Percentiles rank a stretch among this genome's conserved stretches.
phyloP scores from a whole-genome alignment of 1,284 basidiomycete genomes.

The Anthracocystis walkeri region DNA sequence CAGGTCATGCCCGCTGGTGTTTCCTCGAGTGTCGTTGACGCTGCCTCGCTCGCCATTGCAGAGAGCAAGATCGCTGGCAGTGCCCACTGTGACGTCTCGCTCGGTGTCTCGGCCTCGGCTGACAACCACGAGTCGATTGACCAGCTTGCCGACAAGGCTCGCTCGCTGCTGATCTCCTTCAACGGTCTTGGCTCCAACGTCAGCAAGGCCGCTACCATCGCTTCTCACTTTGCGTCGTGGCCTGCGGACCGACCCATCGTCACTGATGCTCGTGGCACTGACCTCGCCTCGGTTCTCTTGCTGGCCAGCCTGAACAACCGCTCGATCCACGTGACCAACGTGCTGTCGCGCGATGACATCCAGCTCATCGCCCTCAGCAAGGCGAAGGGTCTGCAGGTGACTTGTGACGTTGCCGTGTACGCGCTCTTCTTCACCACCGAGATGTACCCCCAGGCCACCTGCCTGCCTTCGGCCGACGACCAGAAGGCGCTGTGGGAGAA shows the following conservation, averaged over 20 bases:
- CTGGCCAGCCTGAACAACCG: conserved; percentile 91
- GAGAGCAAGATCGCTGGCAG: conserved; percentile 63
- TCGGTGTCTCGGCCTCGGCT: conserved; percentile 61
- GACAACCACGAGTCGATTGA: conserved; percentile 52
- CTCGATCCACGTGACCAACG: conserved; percentile 92
- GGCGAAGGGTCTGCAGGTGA: conserved; percentile 91
- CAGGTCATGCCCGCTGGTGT: conserved; percentile 58
- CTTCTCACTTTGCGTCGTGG: conserved; percentile 91
- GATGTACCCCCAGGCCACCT: conserved; percentile 73
- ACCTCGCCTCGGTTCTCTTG: conserved; percentile 91
- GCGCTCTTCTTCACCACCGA: conserved; percentile 88
- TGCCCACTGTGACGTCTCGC: conserved; percentile 64
- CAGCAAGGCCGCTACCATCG: conserved; percentile 73
- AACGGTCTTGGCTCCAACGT: conserved; percentile 53
- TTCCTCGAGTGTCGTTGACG: conserved; percentile 47
- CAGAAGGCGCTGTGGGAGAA: conserved; percentile 90
- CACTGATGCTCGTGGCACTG: conserved; percentile 90
- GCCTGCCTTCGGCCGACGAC: conserved; percentile 82
- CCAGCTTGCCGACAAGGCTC: conserved; percentile 58
- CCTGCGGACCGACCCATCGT: conserved; percentile 90
- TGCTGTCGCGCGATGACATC: conserved; percentile 87
- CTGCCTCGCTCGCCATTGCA: conserved; percentile 51
- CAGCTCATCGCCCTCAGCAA: conserved; percentile 93
- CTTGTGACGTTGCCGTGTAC: conserved; percentile 94
- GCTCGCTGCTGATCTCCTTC: conserved; percentile 64